Evolutionary conservation across 768 basidiomycete genomes (phyloP), one percentile per base, ranked within the genome.

Genomic region (Wakefieldia striispora): DNA sequence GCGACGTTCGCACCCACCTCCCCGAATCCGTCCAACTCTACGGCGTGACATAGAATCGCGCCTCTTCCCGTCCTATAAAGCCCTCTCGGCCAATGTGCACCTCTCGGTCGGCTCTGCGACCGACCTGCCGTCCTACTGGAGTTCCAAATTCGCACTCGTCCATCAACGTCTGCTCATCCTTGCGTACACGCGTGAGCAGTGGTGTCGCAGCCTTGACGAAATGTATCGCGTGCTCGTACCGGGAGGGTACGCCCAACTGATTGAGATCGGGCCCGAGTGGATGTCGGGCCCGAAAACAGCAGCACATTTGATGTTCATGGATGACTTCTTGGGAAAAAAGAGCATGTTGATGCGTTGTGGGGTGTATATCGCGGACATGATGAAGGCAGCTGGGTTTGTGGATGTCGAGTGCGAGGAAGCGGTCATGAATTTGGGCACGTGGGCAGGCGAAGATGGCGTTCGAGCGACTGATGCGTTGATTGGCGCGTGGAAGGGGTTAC

Each of bases 161-260:
- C 56, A 70, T 27, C 71, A 72, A 24, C 61, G 70, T 0, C 57
- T 72, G 17, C 55, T 71, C 3, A 53, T 69, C 7, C 55, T 45
- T 5, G 70, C 60, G 1, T 63, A 72, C 24, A 56, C 60, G 0
- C 49, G 40, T 6, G 55, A 55, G 2, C 62, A 71, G 13, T 72
- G 71, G 71, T 41, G 21, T 6, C 27, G 45, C 0, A 55, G 39
- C 6, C 47, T 70, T 11, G 21, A 45, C 3, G 71, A 68, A 29
- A 63, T 70, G 8, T 60, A 56, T 40, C 58, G 70, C 5, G 66
- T 69, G 1, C 61, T 72, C 31, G 49, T 13, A 2, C 70, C 69
- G 0, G 69, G 70, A 2, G 70, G 70, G 4, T 68, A 61, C 24
- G 57, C 56, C 3, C 71, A 72, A 36, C 51, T 71, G n/a, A 49